Evolutionary conservation across 176 grass and related monocot genomes (phyloP), one percentile per base, ranked within the genome.

Genomic region (Raddia distichophylla): DNA sequence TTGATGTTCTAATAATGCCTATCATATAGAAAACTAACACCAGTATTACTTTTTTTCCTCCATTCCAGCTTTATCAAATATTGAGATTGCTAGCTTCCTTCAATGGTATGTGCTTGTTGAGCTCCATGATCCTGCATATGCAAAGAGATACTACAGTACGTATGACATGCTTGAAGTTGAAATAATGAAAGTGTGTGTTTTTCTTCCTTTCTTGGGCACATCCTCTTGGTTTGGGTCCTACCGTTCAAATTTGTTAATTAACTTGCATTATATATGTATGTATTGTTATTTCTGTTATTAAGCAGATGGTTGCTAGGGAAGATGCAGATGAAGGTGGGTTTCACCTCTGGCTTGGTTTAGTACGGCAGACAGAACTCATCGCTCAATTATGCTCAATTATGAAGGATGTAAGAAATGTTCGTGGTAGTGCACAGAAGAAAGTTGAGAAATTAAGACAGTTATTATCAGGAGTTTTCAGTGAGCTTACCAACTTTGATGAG

Each of bases 1-100:
- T 84, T 32, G 46, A 52, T 64, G 27, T 50, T 15, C 64, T 42
- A 13, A 46, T 76, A 10, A 44, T 56, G 55, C 56, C 18, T 34
- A 33, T 49, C 16, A 15, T 20, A 52, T 67, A 60, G 1, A 63
- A 68, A 70, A 40, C 56, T 82, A 63, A 76, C 32, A 48, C 13
- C 33, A 15, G 16, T 3, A 5, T 27, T 56, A 17, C 56, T 18
- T 49, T 82, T 44, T 55, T 67, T 60, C 67, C 2, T 20, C 67
- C 48, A 69, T 91, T 90, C 35, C 87, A 94, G 92, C 96, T 79
- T 80, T 95, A 70, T 99, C 96, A 82, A 95, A 99, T 87, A 93
- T 99, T 80, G 93, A 99, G 84, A 95, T 99, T 82, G 96, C 90
- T 59, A 99, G 96, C 83, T 95, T 99, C 82, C 84, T 99, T 66